Evolutionary conservation across 108 stramenopile species (phyloP).

Genomic region (Skeletonema menzelii): DNA sequence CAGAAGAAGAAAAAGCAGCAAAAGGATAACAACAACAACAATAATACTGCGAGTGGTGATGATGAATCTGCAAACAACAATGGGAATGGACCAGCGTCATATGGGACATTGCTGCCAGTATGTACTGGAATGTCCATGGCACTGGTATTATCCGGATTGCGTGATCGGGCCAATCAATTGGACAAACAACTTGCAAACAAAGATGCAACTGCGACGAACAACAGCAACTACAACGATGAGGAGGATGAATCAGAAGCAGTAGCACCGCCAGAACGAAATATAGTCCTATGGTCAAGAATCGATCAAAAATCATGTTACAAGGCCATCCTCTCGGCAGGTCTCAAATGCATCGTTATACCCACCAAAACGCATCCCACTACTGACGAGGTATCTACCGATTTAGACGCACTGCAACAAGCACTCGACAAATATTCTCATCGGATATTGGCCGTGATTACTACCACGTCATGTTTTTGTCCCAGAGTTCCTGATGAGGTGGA

Average conservation of each 20-base stretch:
- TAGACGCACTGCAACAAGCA: slow-evolving; percentile 73
- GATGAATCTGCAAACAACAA: too few species aligned
- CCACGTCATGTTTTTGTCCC: slow-evolving; percentile 98
- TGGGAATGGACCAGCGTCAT: slow-evolving; percentile 53
- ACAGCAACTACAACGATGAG: slow-evolving; percentile 4
- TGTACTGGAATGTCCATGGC: slow-evolving; percentile 96
- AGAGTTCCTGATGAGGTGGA: slow-evolving; percentile 94
- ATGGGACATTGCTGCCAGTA: slow-evolving; percentile 87
- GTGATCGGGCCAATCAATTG: slow-evolving; percentile 36
- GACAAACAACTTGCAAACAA: slow-evolving; percentile 9
- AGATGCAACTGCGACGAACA: not conserved
- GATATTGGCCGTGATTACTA: slow-evolving; percentile 91
- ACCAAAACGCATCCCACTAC: slow-evolving; percentile 58
- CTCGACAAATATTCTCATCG: slow-evolving; percentile 49
- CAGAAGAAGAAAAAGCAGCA: not conserved
- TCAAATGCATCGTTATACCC: slow-evolving; percentile 88
- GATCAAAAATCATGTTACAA: slow-evolving; percentile 99
- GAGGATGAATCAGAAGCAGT: not conserved
- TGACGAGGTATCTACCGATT: slow-evolving; percentile 91
- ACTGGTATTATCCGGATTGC: slow-evolving; percentile 72
- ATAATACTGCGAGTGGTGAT: not conserved
- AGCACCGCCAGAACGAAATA: slow-evolving; percentile 30
- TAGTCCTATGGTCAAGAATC: slow-evolving; percentile 93
- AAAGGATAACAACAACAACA: not conserved
- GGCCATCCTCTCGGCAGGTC: slow-evolving; percentile 89